Base-by-base conservation (phyloP, 305 asterid genomes). In the Caryopteris hybrid region DNA sequence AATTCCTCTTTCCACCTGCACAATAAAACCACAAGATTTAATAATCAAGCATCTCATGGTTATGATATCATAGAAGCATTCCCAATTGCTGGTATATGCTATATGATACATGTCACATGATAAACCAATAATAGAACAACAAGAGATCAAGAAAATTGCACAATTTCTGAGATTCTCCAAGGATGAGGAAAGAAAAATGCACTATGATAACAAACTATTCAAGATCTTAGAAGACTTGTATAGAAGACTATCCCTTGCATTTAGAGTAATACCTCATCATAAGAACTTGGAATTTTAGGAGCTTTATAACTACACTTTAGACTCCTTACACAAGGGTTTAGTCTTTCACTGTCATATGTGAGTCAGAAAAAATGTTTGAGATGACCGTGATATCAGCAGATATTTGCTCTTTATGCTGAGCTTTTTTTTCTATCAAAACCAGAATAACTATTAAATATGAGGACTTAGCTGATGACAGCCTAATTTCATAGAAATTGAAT, bases 1-100 rank as follows among this genome's bases (percentile, higher is more conserved):
- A 58, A 80, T 65, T 62, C 99, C 99, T 78, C 90, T 87, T 78
- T 94, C 99, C 48, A 94, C 98, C 99, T 94, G 90, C 72, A 76
- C 64, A 78, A 72, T 80, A 69, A 64, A 74, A 73, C 59, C 65
- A 64, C 36, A 22, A 33, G 54, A 60, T 57, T 65, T 61, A 57
- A 75, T 72, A 53, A 61, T 74, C 61, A 71, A 70, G 70, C 68
- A 64, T 64, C 68, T 55, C 54, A 81, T 47, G 23, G 66, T 61
- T 64, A 72, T 17, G 46, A 53, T 21, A 59, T 56, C 41, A 38
- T 23, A 22, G 43, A 64, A 66, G 53, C 29, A 62, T 17, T 66
- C 36, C 68, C 29, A 41, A n/a, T 31, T 50, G 61, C 61, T n/a
- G n/a, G 39, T 42, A 23, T 43, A 34, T 45, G 57, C 31, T 4